Conservation (phyloP, 371 early-diverging fungal species). For the Dipsacomyces acuminosporus region DNA sequence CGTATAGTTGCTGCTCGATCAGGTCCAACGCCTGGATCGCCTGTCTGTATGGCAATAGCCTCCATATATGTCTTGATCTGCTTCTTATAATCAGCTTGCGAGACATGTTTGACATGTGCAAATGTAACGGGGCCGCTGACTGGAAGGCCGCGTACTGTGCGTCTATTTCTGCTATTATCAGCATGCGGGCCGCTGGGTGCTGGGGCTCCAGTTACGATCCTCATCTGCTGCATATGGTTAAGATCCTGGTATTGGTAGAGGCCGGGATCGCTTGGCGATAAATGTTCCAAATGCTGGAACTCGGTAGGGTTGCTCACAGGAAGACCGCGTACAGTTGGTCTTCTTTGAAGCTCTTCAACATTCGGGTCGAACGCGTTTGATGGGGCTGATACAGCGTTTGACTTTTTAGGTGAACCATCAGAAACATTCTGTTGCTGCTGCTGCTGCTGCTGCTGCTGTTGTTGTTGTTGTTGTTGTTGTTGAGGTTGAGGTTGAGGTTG, state of each 20-base stretch:
- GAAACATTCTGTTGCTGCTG: too few relatives aligned
- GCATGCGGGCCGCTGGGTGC: slow-evolving; percentile 3
- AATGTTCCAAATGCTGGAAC: slow-evolving; percentile 39
- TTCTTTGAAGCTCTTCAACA: too few relatives aligned
- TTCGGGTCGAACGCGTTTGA: too few relatives aligned
- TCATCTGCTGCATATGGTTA: slow-evolving; percentile 42
- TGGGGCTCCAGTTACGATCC: slow-evolving; percentile 33
- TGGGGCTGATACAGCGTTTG: too few relatives aligned
- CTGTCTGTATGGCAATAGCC: slow-evolving; percentile 1
- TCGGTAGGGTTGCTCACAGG: slow-evolving; percentile 38
- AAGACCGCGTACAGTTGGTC: slow-evolving; percentile 27
- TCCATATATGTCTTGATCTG: slow-evolving; percentile 12
- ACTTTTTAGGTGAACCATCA: too few relatives aligned
- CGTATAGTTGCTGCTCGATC: slow-evolving; percentile 1
- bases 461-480: too few relatives aligned
- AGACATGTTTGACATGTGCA: slow-evolving; percentile 42
- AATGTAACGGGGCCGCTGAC: slow-evolving; percentile 40
- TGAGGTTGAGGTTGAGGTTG: too few relatives aligned
- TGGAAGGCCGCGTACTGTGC: slow-evolving; percentile 34
- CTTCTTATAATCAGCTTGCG: slow-evolving; percentile 33
- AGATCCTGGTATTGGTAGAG: not conserved
- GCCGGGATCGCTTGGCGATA: slow-evolving; percentile 9
- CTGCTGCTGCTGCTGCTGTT: too few relatives aligned
- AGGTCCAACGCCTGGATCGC: not conserved
- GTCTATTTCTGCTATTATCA: slow-evolving; percentile 11